These are phyloP conservation scores for Didymella keratinophila DNA, from an alignment of 2,329 filamentous ascomycete species.

Conservation along the genomic window DNA sequence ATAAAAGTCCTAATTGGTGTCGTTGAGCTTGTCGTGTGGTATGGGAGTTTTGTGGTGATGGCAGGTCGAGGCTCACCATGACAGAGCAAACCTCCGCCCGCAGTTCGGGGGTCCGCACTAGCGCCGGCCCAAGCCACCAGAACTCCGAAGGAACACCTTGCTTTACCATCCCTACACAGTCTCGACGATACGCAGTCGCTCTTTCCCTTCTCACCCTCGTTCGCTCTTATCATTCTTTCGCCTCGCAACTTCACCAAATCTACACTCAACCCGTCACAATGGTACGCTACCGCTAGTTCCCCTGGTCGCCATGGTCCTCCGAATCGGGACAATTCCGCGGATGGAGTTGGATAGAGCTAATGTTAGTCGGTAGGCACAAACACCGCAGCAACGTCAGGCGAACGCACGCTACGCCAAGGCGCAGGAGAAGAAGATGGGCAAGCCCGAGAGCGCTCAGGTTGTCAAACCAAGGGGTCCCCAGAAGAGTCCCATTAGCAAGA, in stretches of 20 bases:
- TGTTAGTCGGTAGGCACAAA: conserved; percentile 85
- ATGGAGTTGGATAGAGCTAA: too few species aligned
- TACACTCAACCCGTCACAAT: conserved; percentile 16
- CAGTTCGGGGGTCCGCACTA: conserved; percentile 15
- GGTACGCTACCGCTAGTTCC: conserved; percentile 22
- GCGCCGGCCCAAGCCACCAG: conserved; percentile 29
- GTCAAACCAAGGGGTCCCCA: conserved; percentile 59
- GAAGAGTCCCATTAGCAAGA: conserved; percentile 63
- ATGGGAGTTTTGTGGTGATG: not conserved
- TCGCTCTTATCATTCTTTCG: not conserved
- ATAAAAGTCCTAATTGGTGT: not conserved
- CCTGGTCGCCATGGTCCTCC: conserved; percentile 13
- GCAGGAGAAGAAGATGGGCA: conserved; percentile 77
- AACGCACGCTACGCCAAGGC: conserved; percentile 80
- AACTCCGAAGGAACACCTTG: conserved; percentile 45
- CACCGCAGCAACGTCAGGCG: conserved; percentile 80
- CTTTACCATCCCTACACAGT: conserved; percentile 30
- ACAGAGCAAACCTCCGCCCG: conserved; percentile 32
- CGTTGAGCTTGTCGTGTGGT: not conserved
- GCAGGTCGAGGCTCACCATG: not conserved
- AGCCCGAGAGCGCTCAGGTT: conserved; percentile 58
- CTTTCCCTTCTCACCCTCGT: conserved; percentile 4
- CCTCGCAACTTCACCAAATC: not conserved
- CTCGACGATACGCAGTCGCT: conserved; percentile 5
- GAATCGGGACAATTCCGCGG: conserved; percentile 2